Percentiles rank a stretch among this genome's conserved stretches.
phyloP scores from a whole-genome alignment of 1,284 basidiomycete genomes.

The Puccinia triticina region DNA sequence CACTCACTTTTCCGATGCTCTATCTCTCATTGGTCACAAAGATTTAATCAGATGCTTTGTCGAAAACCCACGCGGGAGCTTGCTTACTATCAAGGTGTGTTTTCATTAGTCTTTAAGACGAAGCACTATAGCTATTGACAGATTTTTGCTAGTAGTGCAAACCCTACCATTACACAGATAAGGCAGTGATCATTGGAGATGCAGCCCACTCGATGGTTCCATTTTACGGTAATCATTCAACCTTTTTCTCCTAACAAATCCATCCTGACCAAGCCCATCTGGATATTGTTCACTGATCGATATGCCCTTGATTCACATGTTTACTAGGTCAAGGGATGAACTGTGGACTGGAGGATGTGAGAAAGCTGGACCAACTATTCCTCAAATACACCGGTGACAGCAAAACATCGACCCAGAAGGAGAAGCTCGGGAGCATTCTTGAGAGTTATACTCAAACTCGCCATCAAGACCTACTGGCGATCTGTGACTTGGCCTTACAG shows the following conservation, averaged over 20 bases:
- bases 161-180: slow-evolving; percentile 87
- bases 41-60: slow-evolving; percentile 75
- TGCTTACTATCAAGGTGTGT: slow-evolving; percentile 87
- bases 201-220: slow-evolving; percentile 87
- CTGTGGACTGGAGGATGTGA: slow-evolving; percentile 94
- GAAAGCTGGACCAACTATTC: slow-evolving; percentile 78
- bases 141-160: slow-evolving; percentile 65
- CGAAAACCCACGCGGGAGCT: slow-evolving; percentile 79
- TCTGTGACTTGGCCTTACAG: slow-evolving; percentile 85
- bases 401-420: slow-evolving; percentile 31
- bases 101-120: slow-evolving; percentile 51
- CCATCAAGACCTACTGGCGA: slow-evolving; percentile 84
- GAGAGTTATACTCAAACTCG: slow-evolving; percentile 76
- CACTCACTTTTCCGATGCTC: slow-evolving; percentile 81
- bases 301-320: background rate
- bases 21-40: slow-evolving; percentile 78
- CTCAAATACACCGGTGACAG: slow-evolving; percentile 68
- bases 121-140: background rate
- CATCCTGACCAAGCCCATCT: background rate
- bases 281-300: background rate
- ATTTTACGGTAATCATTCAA: slow-evolving; percentile 71
- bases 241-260: background rate
- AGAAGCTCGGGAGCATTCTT: slow-evolving; percentile 70
- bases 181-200: slow-evolving; percentile 86
- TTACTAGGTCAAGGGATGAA: slow-evolving; percentile 81